phyloP scores from a whole-genome alignment of 306 rosid genomes.

The Begonia fuchsioides region DNA sequence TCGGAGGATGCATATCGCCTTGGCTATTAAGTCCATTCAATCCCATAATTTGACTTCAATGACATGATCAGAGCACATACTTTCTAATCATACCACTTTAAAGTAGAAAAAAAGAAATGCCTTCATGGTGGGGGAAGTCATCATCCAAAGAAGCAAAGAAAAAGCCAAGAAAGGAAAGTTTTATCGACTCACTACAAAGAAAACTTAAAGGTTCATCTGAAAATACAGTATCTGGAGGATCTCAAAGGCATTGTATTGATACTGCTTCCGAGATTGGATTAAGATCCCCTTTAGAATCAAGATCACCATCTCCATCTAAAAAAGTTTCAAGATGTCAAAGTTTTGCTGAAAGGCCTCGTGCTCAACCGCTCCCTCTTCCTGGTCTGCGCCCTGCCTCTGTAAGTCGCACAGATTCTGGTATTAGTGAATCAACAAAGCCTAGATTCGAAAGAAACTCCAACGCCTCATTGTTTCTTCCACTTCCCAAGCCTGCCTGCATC shows the following conservation, averaged over 20 bases:
- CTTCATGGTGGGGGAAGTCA: constrained; percentile 79
- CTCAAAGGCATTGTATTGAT: constrained; percentile 53
- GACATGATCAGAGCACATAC: constrained; percentile 3
- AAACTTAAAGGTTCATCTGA: constrained; percentile 66
- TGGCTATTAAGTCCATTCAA: not conserved
- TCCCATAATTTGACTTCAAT: constrained; percentile 4
- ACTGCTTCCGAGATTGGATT: constrained; percentile 76
- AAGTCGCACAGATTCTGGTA: constrained; percentile 75
- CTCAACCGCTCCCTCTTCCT: constrained; percentile 97
- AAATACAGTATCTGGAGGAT: constrained; percentile 47
- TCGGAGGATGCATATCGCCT: not conserved
- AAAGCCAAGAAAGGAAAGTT: constrained; percentile 70
- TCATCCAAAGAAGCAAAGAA: constrained; percentile 85
- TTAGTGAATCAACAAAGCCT: constrained; percentile 47
- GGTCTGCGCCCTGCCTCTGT: constrained; percentile 48
- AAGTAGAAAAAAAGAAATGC: constrained; percentile 41
- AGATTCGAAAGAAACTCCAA: constrained; percentile 49
- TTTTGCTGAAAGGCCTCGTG: constrained; percentile 69
- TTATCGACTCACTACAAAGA: constrained; percentile 59
- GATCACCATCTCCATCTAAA: constrained; percentile 91
- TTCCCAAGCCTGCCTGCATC: constrained; percentile 68
- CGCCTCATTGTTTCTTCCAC: constrained; percentile 48
- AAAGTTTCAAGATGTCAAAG: constrained; percentile 83
- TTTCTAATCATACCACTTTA: not conserved
- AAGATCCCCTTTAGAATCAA: constrained; percentile 55